Conservation (phyloP, 2,329 filamentous ascomycete species). For the Pseudogymnoascus sp. region DNA sequence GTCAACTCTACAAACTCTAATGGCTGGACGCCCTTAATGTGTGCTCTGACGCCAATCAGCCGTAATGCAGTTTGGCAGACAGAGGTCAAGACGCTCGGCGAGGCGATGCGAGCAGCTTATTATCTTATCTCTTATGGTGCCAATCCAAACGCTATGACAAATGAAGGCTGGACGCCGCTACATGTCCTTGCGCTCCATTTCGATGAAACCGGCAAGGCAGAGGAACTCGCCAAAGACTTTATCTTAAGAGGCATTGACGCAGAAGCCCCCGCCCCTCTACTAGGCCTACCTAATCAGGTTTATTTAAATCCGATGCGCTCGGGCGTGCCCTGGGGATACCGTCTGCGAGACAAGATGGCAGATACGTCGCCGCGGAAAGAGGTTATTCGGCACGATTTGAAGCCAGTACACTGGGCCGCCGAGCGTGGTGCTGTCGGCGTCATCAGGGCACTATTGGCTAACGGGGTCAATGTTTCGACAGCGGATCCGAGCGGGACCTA, state of each 20-base stretch:
- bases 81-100: background rate
- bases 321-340: background rate
- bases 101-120: background rate
- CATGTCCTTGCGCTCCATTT: background rate
- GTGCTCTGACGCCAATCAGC: background rate
- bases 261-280: background rate
- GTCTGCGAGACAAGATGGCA: background rate
- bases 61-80: background rate
- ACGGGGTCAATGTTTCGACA: too few relatives aligned
- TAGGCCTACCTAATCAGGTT: too few relatives aligned
- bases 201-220: background rate
- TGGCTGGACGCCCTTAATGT: background rate
- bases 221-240: background rate
- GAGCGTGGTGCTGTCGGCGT: constrained; percentile 5
- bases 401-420: constrained; percentile 9
- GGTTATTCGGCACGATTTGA: background rate
- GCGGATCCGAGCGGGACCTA: too few relatives aligned
- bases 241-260: background rate
- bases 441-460: background rate
- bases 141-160: background rate
- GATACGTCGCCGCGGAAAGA: background rate
- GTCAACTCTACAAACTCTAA: background rate
- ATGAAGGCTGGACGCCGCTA: background rate
- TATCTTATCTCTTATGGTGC: background rate
- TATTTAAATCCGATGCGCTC: background rate